Evolutionary conservation across 139 green algal species (phyloP), one percentile per base, ranked within the genome.

Genomic region (Chlorella ohadii): DNA sequence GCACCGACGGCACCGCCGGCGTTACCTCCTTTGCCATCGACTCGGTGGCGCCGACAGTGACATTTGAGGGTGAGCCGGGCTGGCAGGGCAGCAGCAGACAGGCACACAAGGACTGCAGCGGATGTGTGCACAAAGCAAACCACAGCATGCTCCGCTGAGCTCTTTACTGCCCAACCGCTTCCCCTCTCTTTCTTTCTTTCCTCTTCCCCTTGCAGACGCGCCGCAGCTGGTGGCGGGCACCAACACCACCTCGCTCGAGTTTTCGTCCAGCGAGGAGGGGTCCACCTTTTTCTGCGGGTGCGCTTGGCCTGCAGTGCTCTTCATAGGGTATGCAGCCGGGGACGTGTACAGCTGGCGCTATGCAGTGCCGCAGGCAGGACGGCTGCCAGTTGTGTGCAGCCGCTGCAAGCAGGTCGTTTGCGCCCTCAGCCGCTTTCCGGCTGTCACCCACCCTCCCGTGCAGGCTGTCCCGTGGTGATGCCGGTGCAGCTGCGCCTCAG

Each of bases 1-100:
- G 51, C 20, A 51, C 20, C 22, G 33, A 25, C 19, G 66, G 55
- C 57, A 39, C 65, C 25, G 64, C 59, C 17, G 86, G 72, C 1
- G 13, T 81, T 0, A 36, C 65, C 2, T 31, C 34, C 41, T 90
- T 91, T 34, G 31, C 57, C 16, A 34, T 92, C 23, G 88, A 92
- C 74, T 79, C 78, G 20, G 77, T 56, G 16, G 59, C 88, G 6
- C 88, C 88, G 13, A 67, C 13, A 3, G 68, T 74, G 4, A 67
- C 31, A 57, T 74, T 91, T n/a, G 67, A 64, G 9, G 56, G 76
- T 72, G 27, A 47, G 55, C 33, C 9, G 22, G n/a, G n/a, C n/a
- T n/a, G n/a, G n/a, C n/a, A n/a, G n/a, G n/a, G n/a, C n/a, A n/a
- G n/a, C n/a, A n/a, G n/a, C n/a, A n/a, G n/a, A n/a, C n/a, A n/a